Conservation (phyloP, 2,329 filamentous ascomycete genomes). For the Ceratocystis ficicola region DNA sequence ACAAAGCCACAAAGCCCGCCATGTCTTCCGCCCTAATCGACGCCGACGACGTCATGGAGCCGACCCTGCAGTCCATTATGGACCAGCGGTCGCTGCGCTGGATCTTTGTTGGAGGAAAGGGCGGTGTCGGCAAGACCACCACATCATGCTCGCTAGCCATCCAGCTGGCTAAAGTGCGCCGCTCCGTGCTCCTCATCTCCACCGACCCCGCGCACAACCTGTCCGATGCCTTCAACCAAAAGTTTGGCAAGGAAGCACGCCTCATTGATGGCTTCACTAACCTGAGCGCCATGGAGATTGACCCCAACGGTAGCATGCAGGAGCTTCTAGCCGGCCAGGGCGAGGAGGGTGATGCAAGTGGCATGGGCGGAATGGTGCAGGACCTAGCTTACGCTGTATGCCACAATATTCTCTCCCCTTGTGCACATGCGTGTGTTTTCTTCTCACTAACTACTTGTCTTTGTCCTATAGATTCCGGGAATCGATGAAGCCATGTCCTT, state of each 20-base stretch:
- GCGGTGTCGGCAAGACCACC: conserved; percentile 98
- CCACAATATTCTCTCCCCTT: conserved; percentile 23
- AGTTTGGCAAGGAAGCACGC: conserved; percentile 96
- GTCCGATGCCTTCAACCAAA: conserved; percentile 94
- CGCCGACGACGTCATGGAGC: conserved; percentile 67
- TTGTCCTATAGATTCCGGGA: conserved; percentile 63
- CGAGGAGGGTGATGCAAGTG: conserved; percentile 57
- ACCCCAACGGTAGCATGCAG: conserved; percentile 95
- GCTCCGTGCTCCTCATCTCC: conserved; percentile 92
- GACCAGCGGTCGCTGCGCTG: conserved; percentile 91
- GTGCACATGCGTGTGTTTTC: conserved; percentile 9
- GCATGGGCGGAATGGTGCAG: conserved; percentile 93
- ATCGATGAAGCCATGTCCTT: conserved; percentile 99
- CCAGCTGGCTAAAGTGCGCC: conserved; percentile 87
- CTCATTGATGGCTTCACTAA: conserved; percentile 86
- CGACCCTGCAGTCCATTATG: conserved; percentile 84
- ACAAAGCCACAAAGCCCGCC: conserved; percentile 17
- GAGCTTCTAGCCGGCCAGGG: conserved; percentile 70
- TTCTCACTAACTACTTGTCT: neutral
- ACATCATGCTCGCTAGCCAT: conserved; percentile 97
- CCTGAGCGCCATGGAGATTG: conserved; percentile 97
- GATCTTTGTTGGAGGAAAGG: conserved; percentile 98
- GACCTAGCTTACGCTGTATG: conserved; percentile 87
- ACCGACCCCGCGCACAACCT: conserved; percentile 98
- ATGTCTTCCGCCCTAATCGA: conserved; percentile 35